Conservation (phyloP, 2,329 filamentous ascomycete genomes). For the Colletotrichum godetiae region DNA sequence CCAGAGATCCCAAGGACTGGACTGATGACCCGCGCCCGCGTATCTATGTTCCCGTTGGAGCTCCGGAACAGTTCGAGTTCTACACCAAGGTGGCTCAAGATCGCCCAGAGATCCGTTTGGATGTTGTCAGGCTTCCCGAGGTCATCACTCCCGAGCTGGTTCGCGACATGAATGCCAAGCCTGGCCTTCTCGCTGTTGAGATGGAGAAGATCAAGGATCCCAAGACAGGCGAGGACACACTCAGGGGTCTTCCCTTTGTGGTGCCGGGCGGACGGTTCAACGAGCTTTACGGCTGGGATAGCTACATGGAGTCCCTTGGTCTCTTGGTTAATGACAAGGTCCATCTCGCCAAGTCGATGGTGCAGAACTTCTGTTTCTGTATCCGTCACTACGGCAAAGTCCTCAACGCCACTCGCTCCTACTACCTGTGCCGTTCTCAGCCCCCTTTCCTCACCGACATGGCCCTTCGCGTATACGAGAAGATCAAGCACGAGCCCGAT, state of each 20-base stretch:
- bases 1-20: slow-evolving; percentile 94
- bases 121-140: slow-evolving; percentile 83
- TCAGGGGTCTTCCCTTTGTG: slow-evolving; percentile 91
- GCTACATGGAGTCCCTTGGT: slow-evolving; percentile 96
- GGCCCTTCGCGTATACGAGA: slow-evolving; percentile 92
- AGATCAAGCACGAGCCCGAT: slow-evolving; percentile 87
- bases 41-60: slow-evolving; percentile 89
- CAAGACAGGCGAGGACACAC: slow-evolving; percentile 74
- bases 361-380: slow-evolving; percentile 96
- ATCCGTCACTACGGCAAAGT: slow-evolving; percentile 99
- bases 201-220: slow-evolving; percentile 82
- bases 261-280: slow-evolving; percentile 98
- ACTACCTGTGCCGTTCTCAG: slow-evolving; percentile 94
- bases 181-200: slow-evolving; percentile 88
- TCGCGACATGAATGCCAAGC: slow-evolving; percentile 84
- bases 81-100: slow-evolving; percentile 84
- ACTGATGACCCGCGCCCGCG: slow-evolving; percentile 88
- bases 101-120: slow-evolving; percentile 84
- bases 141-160: slow-evolving; percentile 85
- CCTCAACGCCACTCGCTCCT: slow-evolving; percentile 94
- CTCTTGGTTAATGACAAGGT: slow-evolving; percentile 87
- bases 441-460: slow-evolving; percentile 98
- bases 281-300: slow-evolving; percentile 98
- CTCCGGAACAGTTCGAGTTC: slow-evolving; percentile 89
- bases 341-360: slow-evolving; percentile 93